Evolutionary conservation across 2,329 filamentous ascomycete species (phyloP), one percentile per base, ranked within the genome.

Genomic region (Clonostachys rosea): DNA sequence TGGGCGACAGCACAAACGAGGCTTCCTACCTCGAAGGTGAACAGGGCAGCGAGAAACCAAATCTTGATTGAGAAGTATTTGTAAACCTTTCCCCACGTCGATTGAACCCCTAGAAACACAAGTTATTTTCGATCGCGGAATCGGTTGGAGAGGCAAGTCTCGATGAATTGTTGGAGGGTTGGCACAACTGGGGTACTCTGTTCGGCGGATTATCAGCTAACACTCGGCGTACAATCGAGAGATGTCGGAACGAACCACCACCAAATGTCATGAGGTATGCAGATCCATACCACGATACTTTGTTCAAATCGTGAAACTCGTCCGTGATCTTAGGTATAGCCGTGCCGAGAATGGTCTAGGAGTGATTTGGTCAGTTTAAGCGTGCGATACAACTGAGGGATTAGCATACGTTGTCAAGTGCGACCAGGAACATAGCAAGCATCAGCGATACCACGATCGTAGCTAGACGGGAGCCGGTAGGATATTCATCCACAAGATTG

Each of bases 361-460:
- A 39, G 14, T n/a, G 4, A 10, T 18, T 39, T 18, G 36, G 36
- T 39, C 17, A 39, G 36, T 18, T 39, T 11, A 1, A 39, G 7
- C 2, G 10, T n/a, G 36, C 17, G 36, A n/a, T 2, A 44, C 4
- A 34, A 44, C 9, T 14, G 42, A 14, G n/a, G 42, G 5, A 35
- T 18, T 2, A 12, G 56, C 62, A 39, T 53, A 71, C 67, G 63
- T 70, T 70, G 40, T 77, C 73, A 10, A 78, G 64, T 44, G 73
- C 66, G 44, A 75, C 62, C n/a, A 78, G 61, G 53, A 78, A 78
- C 43, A 77, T 66, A 47, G 64, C 67, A 37, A 77, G 17, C 43
- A 44, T 60, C 7, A 79, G 58, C 16, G 75, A 71, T 30, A 73
- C 49, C n/a, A 77, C 64, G 45, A 78, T 71, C 51, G 71, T 64